Base-by-base conservation (phyloP, 305 asterid genomes). In the Fraxinus dipetala region DNA sequence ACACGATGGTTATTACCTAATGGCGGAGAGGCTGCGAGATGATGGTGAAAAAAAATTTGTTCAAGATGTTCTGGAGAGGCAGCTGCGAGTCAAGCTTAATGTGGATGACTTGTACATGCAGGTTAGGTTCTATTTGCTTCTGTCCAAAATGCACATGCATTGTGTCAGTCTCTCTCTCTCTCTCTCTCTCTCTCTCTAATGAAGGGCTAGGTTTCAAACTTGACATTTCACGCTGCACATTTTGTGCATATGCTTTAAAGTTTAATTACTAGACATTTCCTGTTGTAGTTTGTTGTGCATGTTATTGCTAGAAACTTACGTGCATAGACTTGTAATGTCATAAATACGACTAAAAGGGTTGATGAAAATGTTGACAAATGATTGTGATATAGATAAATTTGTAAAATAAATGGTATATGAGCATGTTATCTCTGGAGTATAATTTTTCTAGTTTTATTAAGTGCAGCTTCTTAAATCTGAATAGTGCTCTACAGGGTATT, bases 21-120 rank as follows among this genome's bases (percentile, higher is more conserved):
- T 96, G 90, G 99, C 97, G 81, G 99, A 96, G 88, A 93, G 98
- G 83, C 87, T 95, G 54, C 97, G 99, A 28, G 97, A 96, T 80
- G 91, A 88, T 75, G 85, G 90, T 59, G 98, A 96, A 88, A 92
- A 89, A 84, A 83, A 65, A 85, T 87, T 91, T 82, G 98, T 96
- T 82, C 91, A 88, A 81, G 91, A 89, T 77, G 94, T 91, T 85
- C 63, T 96, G 90, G 95, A 94, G 90, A 90, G 76, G 85, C 89
- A 87, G 77, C 83, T 94, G 59, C 82, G 86, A 79, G 86, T 89
- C 84, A 90, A 87, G 85, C 86, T 92, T 81, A 80, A 89, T 75
- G 89, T 80, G 85, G 90, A 87, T 61, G 84, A 83, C 81, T 81
- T 95, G 87, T 95, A 93, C 92, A 89, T 85, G 84, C 94, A 87